Evolutionary conservation across 306 rosid species (phyloP).

Genomic region (Acmispon strigosus): DNA sequence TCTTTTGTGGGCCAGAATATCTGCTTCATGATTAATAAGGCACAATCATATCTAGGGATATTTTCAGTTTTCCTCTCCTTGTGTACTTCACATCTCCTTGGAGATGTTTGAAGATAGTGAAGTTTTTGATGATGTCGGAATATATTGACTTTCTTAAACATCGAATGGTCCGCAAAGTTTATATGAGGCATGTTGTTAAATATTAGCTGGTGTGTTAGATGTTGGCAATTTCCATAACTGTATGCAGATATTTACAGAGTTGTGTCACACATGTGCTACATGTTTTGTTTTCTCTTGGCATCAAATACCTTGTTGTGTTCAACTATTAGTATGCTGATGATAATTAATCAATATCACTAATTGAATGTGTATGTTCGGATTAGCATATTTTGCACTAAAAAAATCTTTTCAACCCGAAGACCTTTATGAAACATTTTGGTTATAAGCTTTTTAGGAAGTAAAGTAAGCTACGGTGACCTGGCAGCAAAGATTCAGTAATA

Average conservation of each 20-base stretch:
- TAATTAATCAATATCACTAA: neutral
- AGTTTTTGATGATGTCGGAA: neutral
- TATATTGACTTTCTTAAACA: neutral
- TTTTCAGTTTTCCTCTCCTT: neutral
- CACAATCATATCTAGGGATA: neutral
- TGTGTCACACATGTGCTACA: neutral
- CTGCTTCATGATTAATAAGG: neutral
- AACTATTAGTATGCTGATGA: neutral
- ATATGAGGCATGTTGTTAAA: neutral
- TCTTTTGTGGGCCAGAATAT: neutral
- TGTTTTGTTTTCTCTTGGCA: neutral
- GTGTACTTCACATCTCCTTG: neutral
- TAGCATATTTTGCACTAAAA: neutral
- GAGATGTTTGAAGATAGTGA: neutral
- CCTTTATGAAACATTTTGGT: constrained; percentile 10
- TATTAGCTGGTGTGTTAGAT: neutral
- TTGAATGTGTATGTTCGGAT: neutral
- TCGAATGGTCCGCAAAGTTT: neutral
- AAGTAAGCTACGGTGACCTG: neutral
- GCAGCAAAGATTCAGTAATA: neutral
- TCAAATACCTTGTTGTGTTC: neutral
- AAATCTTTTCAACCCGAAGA: neutral
- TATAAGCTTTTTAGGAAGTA: neutral
- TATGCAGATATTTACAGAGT: neutral
- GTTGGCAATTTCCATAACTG: neutral